These are phyloP conservation scores for Fusarium mundagurra DNA, from an alignment of 2,329 filamentous ascomycete species.

Conservation along the genomic window DNA sequence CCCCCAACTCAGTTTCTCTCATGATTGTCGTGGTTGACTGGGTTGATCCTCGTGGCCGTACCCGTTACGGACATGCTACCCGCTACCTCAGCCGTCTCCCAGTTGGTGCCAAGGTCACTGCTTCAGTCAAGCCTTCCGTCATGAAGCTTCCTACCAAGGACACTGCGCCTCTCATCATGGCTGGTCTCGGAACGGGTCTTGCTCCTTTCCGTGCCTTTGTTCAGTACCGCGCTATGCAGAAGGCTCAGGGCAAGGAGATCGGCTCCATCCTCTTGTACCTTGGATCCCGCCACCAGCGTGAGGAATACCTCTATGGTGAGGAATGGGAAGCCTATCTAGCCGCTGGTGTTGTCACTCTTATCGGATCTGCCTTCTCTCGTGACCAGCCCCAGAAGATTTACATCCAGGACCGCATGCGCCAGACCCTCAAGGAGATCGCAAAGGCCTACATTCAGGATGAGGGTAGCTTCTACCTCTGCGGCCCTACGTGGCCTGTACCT, in stretches of 20 bases:
- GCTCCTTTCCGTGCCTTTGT: constrained; percentile 99
- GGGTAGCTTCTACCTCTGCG: constrained; percentile 96
- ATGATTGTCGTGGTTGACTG: constrained; percentile 98
- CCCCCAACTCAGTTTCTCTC: constrained; percentile 86
- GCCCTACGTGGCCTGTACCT: constrained; percentile 97
- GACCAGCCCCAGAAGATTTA: constrained; percentile 99
- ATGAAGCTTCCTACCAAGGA: constrained; percentile 96
- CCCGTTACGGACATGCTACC: constrained; percentile 92
- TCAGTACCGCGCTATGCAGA: constrained; percentile 97
- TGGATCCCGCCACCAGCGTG: constrained; percentile 94
- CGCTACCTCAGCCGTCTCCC: constrained; percentile 84
- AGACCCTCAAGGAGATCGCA: constrained; percentile 84
- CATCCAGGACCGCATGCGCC: constrained; percentile 97
- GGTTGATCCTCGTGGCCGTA: constrained; percentile 87
- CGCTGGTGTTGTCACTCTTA: constrained; percentile 91
- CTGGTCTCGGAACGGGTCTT: constrained; percentile 95
- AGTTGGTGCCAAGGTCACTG: constrained; percentile 82
- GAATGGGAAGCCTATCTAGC: constrained; percentile 99
- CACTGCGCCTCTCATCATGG: constrained; percentile 97
- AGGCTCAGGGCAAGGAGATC: constrained; percentile 95
- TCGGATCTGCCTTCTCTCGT: constrained; percentile 93
- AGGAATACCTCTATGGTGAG: constrained; percentile 98
- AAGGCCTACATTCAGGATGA: constrained; percentile 88
- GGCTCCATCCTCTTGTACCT: constrained; percentile 95
- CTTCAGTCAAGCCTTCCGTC: constrained; percentile 95